Base-by-base conservation (phyloP, 768 basidiomycete species). In the Leccinellum luteum region DNA sequence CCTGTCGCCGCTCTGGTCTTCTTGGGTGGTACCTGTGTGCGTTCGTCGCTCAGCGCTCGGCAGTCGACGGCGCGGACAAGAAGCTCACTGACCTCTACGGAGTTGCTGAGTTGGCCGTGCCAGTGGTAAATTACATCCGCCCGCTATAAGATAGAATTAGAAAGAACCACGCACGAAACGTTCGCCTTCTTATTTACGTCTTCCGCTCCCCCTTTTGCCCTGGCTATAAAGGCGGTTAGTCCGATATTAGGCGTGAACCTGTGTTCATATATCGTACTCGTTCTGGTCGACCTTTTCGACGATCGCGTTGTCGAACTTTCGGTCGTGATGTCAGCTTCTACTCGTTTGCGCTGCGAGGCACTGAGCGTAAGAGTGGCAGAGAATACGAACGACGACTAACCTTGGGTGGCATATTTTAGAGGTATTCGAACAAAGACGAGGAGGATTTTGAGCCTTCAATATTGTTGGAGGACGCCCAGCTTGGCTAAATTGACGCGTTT, bases 301-400 rank as follows among this genome's bases (percentile, higher is more conserved):
- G 75, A 65, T 69, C 80, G 79, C 64, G 80, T 72, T 60, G 76
- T 60, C 32, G 76, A 45, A 17, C 69, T 66, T 56, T 64, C 69
- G 35, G 28, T 31, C 28, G 61, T 5, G 34, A 69, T 71, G 65
- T 64, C 54, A 38, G 78, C 78, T 30, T 79, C 79, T 23, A 71
- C 70, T 70, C 81, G 84, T 76, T 88, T 89, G 62, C 87, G 76
- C 87, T 89, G 65, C 27, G 38, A 6, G 14, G 41, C 10, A 19
- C 38, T 66, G 43, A 56, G 70, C 65, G 53, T 64, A 66, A 44
- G 67, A 38, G 6, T 12, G 48, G 30, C 32, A 10, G n/a, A 8
- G 12, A 68, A 43, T 13, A 28, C 10, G 15, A 47, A 44, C 25
- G 23, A 28, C 25, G 51, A 62, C 57, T 14, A 45, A 76, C 76